Base-by-base conservation (phyloP, 202 grass and related monocot genomes). In the Setaria viridis region DNA sequence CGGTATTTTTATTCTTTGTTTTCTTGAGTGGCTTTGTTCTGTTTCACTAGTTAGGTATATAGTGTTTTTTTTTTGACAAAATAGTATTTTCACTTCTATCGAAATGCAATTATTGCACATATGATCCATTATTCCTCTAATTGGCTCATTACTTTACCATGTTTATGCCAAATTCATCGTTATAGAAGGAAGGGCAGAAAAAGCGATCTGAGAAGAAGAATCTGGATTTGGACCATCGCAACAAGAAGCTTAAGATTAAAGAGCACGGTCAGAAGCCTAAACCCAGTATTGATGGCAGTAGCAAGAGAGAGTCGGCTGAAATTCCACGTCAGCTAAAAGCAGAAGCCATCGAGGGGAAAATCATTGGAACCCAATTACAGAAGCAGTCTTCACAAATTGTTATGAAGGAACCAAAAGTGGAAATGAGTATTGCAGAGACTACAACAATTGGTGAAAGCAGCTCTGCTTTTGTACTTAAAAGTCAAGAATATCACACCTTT, bases 231-330 rank as follows among this genome's bases (percentile, higher is more conserved):
- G 62, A 80, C 34, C 51, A 80, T 11, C 30, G 2, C 80, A 87
- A 46, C 45, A 91, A 87, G 76, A 91, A 87, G 80, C 62, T 76
- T 46, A 91, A 76, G 62, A 35, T 21, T 37, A 83, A 79, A 59
- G 64, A 79, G 47, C 17, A 1, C 15, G 6, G 5, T 16, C 29
- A 48, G 64, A 84, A 39, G 6, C 9, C 76, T 84, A 75, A 56
- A 45, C 59, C 68, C 49, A 37, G 65, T 64, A 57, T 79, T 25
- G 16, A 47, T 79, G 75, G 15, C 64, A 77, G 62, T 78, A 46
- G 20, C 43, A 86, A 86, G 4, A 64, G 29, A 82, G 56, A 67
- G 16, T 49, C 20, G 6, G 25, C 33, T 85, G 77, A 77, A 77
- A 35, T 74, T 67, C 63, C 82, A 77, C 35, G 0, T 57, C 65